Evolutionary conservation across 2,329 filamentous ascomycete species (phyloP).

Genomic region (Pseudodiploospora longispora): DNA sequence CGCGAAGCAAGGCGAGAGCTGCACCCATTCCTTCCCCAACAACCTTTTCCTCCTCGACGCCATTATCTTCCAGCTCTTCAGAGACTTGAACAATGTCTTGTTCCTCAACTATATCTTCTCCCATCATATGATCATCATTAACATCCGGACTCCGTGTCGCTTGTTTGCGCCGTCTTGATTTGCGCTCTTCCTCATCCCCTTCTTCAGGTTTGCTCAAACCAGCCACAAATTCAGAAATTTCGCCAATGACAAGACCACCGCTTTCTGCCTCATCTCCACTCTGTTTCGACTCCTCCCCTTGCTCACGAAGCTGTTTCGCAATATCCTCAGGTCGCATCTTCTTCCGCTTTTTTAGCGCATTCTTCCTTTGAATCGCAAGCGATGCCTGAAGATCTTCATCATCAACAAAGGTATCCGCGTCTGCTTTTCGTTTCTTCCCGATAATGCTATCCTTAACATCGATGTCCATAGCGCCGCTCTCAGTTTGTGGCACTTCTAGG

Average conservation of each 20-base stretch:
- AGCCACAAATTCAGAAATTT: slow-evolving; percentile 90
- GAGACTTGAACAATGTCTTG: slow-evolving; percentile 10
- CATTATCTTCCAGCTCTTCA: slow-evolving; percentile 46
- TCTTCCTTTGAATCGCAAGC: slow-evolving; percentile 72
- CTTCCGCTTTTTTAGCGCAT: slow-evolving; percentile 86
- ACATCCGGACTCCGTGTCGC: slow-evolving; percentile 26
- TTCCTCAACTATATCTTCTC: slow-evolving; percentile 22
- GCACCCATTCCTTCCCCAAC: slow-evolving; percentile 73
- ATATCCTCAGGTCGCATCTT: slow-evolving; percentile 80
- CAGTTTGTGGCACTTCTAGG: slow-evolving; percentile 25
- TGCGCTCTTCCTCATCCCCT: slow-evolving; percentile 47
- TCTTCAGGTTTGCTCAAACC: slow-evolving; percentile 64
- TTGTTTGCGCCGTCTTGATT: slow-evolving; percentile 33
- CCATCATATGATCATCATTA: slow-evolving; percentile 38
- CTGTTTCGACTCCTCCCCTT: slow-evolving; percentile 45
- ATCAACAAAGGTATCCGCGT: slow-evolving; percentile 68
- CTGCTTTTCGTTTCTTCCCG: slow-evolving; percentile 55
- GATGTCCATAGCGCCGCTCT: slow-evolving; percentile 62
- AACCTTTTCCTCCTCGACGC: slow-evolving; percentile 77
- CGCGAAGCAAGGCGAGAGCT: slow-evolving; percentile 72
- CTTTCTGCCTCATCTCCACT: slow-evolving; percentile 29
- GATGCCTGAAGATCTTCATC: slow-evolving; percentile 89
- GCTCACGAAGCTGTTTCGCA: slow-evolving; percentile 67
- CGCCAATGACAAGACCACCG: slow-evolving; percentile 79
- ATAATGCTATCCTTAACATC: slow-evolving; percentile 46